Conservation (phyloP, 2,329 filamentous ascomycete species). For the Penicillium thymicola region DNA sequence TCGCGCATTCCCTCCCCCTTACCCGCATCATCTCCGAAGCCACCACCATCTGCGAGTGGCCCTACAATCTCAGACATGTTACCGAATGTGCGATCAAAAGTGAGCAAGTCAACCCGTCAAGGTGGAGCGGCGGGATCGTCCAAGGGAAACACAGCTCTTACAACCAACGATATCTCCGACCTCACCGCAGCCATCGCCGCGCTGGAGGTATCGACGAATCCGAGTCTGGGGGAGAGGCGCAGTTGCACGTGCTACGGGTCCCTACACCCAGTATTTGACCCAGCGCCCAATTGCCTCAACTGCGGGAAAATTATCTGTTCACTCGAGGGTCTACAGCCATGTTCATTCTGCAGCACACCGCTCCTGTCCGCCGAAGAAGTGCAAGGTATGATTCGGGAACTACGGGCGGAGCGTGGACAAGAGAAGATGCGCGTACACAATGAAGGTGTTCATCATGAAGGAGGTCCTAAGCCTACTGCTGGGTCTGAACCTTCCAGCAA, state of each 20-base stretch:
- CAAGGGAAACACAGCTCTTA: conserved; percentile 38
- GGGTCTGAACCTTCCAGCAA: conserved; percentile 46
- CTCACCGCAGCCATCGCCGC: conserved; percentile 76
- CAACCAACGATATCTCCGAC: conserved; percentile 52
- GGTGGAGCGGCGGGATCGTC: conserved; percentile 63
- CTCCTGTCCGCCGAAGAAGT: conserved; percentile 71
- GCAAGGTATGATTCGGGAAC: conserved; percentile 77
- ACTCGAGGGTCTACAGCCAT: conserved; percentile 89
- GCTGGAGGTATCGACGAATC: conserved; percentile 90
- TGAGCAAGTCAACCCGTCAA: conserved; percentile 67
- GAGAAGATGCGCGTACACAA: conserved; percentile 84
- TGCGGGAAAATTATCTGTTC: conserved; percentile 96
- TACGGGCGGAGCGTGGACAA: conserved; percentile 79
- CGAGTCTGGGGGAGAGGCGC: conserved; percentile 64
- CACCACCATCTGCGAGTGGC: conserved; percentile 67
- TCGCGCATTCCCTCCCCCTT: conserved; percentile 44
- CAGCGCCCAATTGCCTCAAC: conserved; percentile 85
- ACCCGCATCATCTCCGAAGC: conserved; percentile 37
- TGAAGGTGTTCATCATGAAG: conserved; percentile 41
- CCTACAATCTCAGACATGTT: conserved; percentile 75
- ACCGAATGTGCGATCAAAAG: conserved; percentile 57
- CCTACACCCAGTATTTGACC: conserved; percentile 81
- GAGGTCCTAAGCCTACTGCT: conserved; percentile 29
- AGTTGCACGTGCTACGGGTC: conserved; percentile 83
- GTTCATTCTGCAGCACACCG: conserved; percentile 79